Percentiles rank a stretch among this genome's conserved stretches.
Evolutionary conservation across 1,284 basidiomycete genomes (phyloP).

Genomic region (Heterobasidion annosum): DNA sequence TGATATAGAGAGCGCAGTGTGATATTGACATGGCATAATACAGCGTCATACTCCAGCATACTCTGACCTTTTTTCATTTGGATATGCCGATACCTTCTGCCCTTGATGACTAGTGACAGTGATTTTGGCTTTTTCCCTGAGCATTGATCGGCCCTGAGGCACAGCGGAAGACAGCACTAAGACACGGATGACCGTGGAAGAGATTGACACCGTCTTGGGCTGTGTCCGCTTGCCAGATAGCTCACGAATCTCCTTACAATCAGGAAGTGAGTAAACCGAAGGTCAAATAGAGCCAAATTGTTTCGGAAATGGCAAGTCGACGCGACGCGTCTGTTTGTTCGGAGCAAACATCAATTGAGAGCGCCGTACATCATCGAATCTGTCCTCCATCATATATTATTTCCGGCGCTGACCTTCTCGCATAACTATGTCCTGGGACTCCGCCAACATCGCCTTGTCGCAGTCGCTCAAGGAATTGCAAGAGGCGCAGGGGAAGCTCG

Average conservation of each 20-base stretch:
- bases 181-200: too few relatives aligned
- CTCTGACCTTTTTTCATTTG: too few relatives aligned
- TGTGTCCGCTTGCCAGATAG: too few relatives aligned
- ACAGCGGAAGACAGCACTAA: too few relatives aligned
- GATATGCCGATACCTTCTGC: too few relatives aligned
- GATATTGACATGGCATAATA: too few relatives aligned
- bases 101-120: too few relatives aligned
- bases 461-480: slow-evolving; percentile 29
- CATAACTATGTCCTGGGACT: slow-evolving; percentile 9
- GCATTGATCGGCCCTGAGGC: too few relatives aligned
- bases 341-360: neutral
- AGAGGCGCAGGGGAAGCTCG: slow-evolving; percentile 8
- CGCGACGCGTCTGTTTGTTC: slow-evolving; percentile 2
- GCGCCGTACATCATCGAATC: neutral
- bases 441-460: slow-evolving; percentile 25
- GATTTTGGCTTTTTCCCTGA: too few relatives aligned
- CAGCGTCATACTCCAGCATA: too few relatives aligned
- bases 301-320: slow-evolving; percentile 5
- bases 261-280: neutral
- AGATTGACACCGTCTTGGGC: too few relatives aligned
- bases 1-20: too few relatives aligned
- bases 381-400: neutral
- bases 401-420: neutral
- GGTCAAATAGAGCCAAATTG: neutral
- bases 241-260: neutral